A percentile compares a stretch with the other conserved stretches of the same genome.
Conservation (phyloP, 192 early-diverging fungal species). For the Linnemannia schmuckeri region DNA sequence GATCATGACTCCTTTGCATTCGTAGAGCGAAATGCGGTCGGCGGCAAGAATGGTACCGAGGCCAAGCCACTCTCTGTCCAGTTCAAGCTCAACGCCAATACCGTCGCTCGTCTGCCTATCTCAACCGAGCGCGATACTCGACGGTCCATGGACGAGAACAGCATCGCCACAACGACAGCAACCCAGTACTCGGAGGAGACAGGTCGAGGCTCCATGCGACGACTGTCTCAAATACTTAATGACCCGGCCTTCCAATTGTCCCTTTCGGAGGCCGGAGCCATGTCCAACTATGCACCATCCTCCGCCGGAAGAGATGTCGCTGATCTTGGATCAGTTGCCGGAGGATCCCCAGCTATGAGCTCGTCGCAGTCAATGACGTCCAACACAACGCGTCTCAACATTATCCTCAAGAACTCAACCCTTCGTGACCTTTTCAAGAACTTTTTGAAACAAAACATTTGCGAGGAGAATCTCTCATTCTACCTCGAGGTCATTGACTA, state of each 20-base stretch:
- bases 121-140: slow-evolving; percentile 12
- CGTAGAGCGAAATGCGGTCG: slow-evolving; percentile 23
- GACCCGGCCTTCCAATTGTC: slow-evolving; percentile 48
- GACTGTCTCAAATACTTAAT: slow-evolving; percentile 46
- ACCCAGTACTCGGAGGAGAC: slow-evolving; percentile 16
- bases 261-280: slow-evolving; percentile 21
- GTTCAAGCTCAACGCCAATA: slow-evolving; percentile 39
- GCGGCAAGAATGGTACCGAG: slow-evolving; percentile 24
- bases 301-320: slow-evolving; percentile 29
- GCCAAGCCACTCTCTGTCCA: slow-evolving; percentile 27
- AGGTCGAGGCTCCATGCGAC: slow-evolving; percentile 1
- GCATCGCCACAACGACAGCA: not conserved
- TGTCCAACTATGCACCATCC: slow-evolving; percentile 28
- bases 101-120: slow-evolving; percentile 30
- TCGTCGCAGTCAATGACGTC: slow-evolving; percentile 52
- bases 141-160: slow-evolving; percentile 32
- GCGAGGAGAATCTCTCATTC: slow-evolving; percentile 83
- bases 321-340: slow-evolving; percentile 2
- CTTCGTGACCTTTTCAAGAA: slow-evolving; percentile 72
- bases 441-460: slow-evolving; percentile 75
- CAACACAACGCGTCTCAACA: slow-evolving; percentile 67
- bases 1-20: slow-evolving; percentile 11
- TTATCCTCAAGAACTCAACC: slow-evolving; percentile 69
- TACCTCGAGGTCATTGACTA: slow-evolving; percentile 71
- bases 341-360: not conserved